Evolutionary conservation across 805 yeast genomes (phyloP).

Genomic region (Maudiozyma pseudohumilis): DNA sequence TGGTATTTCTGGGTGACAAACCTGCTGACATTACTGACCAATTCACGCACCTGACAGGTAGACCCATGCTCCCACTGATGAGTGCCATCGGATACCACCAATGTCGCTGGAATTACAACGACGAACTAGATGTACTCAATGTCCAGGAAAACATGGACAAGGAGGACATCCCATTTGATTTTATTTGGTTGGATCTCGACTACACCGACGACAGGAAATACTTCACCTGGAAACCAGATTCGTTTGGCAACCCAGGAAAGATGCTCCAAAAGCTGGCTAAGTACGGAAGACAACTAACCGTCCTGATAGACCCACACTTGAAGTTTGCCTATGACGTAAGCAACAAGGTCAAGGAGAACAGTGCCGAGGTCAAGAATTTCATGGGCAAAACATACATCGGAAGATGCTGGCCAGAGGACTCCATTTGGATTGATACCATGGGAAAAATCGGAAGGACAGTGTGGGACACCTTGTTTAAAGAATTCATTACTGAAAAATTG

Average conservation of each 20-base stretch:
- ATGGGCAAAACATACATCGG: constrained; percentile 53
- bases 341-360: constrained; percentile 35
- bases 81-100: constrained; percentile 89
- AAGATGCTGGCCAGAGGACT: constrained; percentile 97
- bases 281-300: constrained; percentile 72
- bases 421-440: constrained; percentile 85
- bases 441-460: constrained; percentile 48
- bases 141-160: constrained; percentile 64
- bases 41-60: constrained; percentile 68
- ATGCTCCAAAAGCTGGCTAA: constrained; percentile 57
- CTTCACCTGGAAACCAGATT: constrained; percentile 77
- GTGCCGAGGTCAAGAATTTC: constrained; percentile 39
- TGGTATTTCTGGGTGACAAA: constrained; percentile 51
- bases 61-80: constrained; percentile 58
- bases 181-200: constrained; percentile 91
- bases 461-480: constrained; percentile 50
- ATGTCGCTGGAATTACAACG: constrained; percentile 95
- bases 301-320: constrained; percentile 87
- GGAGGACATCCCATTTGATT: constrained; percentile 72
- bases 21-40: constrained; percentile 47
- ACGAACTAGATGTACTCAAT: constrained; percentile 72
- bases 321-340: constrained; percentile 63
- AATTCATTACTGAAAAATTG: constrained; percentile 28
- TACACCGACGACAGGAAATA: constrained; percentile 80
- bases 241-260: constrained; percentile 63